Evolutionary conservation across 2,329 filamentous ascomycete species (phyloP), one percentile per base, ranked within the genome.

Genomic region (Elsinoe perseae): DNA sequence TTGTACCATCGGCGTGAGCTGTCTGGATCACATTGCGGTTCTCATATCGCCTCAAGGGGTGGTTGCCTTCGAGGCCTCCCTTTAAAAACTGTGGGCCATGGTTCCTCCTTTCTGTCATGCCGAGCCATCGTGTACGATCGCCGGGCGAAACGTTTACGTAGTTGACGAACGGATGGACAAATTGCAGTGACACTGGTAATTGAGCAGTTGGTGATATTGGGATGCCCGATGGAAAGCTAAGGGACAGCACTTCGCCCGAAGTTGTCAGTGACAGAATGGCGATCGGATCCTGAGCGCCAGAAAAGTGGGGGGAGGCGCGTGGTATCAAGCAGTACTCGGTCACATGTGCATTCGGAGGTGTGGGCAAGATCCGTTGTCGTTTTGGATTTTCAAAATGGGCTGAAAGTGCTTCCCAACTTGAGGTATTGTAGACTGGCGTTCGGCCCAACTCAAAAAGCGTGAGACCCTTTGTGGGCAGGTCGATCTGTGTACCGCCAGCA

Each of bases 131-230:
- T 6, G 83, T 83, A 25, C 93, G 82, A 48, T 89, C 85, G 9
- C 97, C 76, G 10, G 82, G 80, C 8, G 88, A 80, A n/a, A 95
- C 77, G 14, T 81, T 79, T 53, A 87, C 77, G 52, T 84, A 83
- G 55, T 82, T 86, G 57, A 93, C 82, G 67, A 95, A 97, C 0
- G 93, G 93, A 66, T 96, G 90, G 5, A 95, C 86, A 60, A 96
- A 87, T 1, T 87, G 87, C 44, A 96, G 73, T 2, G 87, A 95
- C 0, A 91, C 81, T 65, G 95, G 92, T 4, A 98, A 79, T 71
- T 95, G 89, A 65, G 96, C 95, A 3, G 91, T 95, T 1, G 93
- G 90, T 25, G 85, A 87, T 56, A 97, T 95, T 1, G 89, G 86
- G 69, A 91, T 87, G 25, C 93, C 93, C 48, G 86, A 93, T 0